Percentiles rank a stretch among this genome's conserved stretches.
phyloP scores from a whole-genome alignment of 176 grass and related monocot genomes.

The Zoysia pacifica region DNA sequence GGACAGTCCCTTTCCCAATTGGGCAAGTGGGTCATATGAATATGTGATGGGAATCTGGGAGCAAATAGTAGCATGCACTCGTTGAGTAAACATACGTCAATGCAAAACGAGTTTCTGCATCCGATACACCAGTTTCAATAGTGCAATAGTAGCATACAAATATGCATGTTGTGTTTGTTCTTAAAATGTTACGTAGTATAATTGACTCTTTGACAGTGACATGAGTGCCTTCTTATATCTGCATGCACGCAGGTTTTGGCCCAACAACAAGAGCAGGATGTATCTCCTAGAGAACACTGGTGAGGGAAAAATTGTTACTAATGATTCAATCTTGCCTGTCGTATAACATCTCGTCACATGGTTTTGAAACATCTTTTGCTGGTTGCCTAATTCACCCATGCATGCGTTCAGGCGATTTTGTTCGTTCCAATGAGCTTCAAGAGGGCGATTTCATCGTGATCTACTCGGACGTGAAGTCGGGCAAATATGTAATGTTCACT shows the following conservation, averaged over 20 bases:
- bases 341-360: background rate
- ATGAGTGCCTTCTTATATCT: background rate
- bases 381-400: background rate
- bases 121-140: background rate
- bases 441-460: slow-evolving; percentile 93
- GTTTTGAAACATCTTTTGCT: background rate
- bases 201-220: background rate
- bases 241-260: slow-evolving; percentile 74
- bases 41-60: slow-evolving; percentile 21
- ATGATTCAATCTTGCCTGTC: background rate
- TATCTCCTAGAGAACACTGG: slow-evolving; percentile 94
- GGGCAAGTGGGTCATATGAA: slow-evolving; percentile 55
- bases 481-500: slow-evolving; percentile 73
- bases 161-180: background rate
- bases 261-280: slow-evolving; percentile 99
- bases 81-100: background rate
- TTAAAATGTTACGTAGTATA: background rate
- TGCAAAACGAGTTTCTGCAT: slow-evolving; percentile 15
- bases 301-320: slow-evolving; percentile 2
- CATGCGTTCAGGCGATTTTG: slow-evolving; percentile 63
- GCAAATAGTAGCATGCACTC: slow-evolving; percentile 47
- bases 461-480: slow-evolving; percentile 79
- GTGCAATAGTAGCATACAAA: background rate
- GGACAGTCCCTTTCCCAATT: slow-evolving; percentile 45
- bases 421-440: slow-evolving; percentile 71